phyloP scores from a whole-genome alignment of 176 grass and related monocot genomes.

The Areca catechu region DNA sequence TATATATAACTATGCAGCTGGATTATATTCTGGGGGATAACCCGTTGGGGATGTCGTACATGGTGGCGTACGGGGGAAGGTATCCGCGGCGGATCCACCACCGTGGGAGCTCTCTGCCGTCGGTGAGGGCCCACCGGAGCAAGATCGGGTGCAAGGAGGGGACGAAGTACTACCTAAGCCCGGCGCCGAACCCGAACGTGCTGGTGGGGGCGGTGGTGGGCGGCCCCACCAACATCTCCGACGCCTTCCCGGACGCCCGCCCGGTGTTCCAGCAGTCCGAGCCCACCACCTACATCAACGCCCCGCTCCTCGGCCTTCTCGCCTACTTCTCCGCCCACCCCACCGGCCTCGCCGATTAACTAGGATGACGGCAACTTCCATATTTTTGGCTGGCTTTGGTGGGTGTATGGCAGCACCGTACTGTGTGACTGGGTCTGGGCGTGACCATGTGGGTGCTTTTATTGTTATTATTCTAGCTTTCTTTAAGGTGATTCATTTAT shows the following conservation, averaged over 20 bases:
- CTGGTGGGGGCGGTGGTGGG: constrained; percentile 73
- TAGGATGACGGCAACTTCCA: not conserved
- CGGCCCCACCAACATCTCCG: constrained; percentile 64
- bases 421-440: no score
- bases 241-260: constrained; percentile 56
- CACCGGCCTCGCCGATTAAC: constrained; percentile 16
- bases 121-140: constrained; percentile 36
- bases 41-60: constrained; percentile 89
- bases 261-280: constrained; percentile 82
- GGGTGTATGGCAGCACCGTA: no score
- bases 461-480: no score
- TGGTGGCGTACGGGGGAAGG: constrained; percentile 68
- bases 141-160: constrained; percentile 68
- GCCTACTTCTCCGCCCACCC: constrained; percentile 76
- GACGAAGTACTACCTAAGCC: constrained; percentile 46
- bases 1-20: constrained; percentile 21
- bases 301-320: constrained; percentile 62
- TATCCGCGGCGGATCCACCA: constrained; percentile 85
- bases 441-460: no score
- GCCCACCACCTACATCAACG: constrained; percentile 89
- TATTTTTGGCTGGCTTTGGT: no score
- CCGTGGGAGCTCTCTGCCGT: constrained; percentile 70
- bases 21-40: constrained; percentile 94
- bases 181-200: constrained; percentile 57
- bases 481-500: no score